Evolutionary conservation across 2,329 filamentous ascomycete genomes (phyloP).

Genomic region (Xylaria sp.): DNA sequence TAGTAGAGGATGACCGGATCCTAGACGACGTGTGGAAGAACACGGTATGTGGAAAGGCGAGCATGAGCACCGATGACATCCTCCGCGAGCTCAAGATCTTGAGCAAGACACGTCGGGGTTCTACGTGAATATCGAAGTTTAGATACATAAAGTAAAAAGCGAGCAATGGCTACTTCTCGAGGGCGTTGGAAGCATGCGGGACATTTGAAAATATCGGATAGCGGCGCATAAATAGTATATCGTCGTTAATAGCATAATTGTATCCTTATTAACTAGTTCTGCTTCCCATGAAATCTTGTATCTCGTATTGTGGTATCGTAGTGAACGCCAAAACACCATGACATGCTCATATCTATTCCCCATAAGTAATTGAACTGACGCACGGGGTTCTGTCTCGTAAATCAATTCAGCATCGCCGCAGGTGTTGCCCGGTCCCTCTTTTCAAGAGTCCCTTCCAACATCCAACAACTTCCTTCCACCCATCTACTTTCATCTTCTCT

Average conservation of each 20-base stretch:
- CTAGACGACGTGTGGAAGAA: slow-evolving; percentile 73
- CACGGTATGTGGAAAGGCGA: slow-evolving; percentile 71
- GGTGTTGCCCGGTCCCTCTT: not conserved
- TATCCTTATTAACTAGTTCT: not conserved
- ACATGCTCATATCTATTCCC: not conserved
- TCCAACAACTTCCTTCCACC: not conserved
- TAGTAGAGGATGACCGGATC: slow-evolving; percentile 70
- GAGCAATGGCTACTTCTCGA: not conserved
- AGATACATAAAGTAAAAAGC: not conserved
- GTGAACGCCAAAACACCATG: slow-evolving; percentile 20
- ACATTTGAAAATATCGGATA: not conserved
- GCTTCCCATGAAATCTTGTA: not conserved
- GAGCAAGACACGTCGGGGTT: not conserved
- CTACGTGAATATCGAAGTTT: not conserved
- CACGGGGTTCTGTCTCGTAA: not conserved
- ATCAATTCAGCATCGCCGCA: not conserved
- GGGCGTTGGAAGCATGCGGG: not conserved
- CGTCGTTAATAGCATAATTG: not conserved
- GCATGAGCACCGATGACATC: slow-evolving; percentile 71
- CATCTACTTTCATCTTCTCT: not conserved
- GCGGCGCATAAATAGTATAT: not conserved
- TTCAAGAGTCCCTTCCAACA: not conserved
- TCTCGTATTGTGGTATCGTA: slow-evolving; percentile 24
- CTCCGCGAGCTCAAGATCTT: slow-evolving; percentile 54
- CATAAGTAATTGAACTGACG: not conserved